These are phyloP conservation scores for Arctium minus DNA, from an alignment of 129 eudicot species.

Conservation along the genomic window DNA sequence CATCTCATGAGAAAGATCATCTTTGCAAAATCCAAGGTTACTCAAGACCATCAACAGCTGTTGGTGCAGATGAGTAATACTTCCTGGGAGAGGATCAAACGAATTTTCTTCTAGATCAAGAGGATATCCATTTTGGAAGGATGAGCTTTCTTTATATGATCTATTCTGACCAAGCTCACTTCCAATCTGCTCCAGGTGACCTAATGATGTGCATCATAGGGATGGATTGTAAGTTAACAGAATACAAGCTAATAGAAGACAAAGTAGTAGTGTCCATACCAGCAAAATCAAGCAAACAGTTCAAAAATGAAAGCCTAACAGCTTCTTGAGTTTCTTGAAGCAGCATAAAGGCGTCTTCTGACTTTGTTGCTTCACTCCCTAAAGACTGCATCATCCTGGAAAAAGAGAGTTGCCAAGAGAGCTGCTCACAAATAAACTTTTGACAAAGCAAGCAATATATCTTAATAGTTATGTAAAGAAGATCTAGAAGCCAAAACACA, in stretches of 20 bases:
- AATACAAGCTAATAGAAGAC: background rate
- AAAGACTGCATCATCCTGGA: conserved; percentile 79
- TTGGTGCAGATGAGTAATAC: conserved; percentile 70
- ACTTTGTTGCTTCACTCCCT: conserved; percentile 70
- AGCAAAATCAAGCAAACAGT: conserved; percentile 88
- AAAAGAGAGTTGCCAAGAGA: background rate
- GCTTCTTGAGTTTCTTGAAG: conserved; percentile 93
- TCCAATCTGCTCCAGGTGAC: conserved; percentile 84
- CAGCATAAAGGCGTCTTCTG: conserved; percentile 70
- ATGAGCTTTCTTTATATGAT: conserved; percentile 49
- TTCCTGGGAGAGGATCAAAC: conserved; percentile 71
- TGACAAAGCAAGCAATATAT: background rate
- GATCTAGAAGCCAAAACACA: background rate
- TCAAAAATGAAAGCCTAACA: conserved; percentile 80
- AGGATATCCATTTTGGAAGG: conserved; percentile 62
- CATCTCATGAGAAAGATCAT: conserved; percentile 80
- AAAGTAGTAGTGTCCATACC: conserved; percentile 45
- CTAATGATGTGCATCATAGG: conserved; percentile 35
- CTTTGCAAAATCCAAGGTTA: conserved; percentile 95
- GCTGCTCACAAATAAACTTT: background rate
- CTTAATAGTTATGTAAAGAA: background rate
- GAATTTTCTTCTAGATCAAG: conserved; percentile 48
- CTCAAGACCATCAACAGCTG: conserved; percentile 92
- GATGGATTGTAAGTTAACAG: conserved; percentile 13
- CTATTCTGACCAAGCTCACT: conserved; percentile 55